Conservation (phyloP, 441 rosid species). For the Arabidopsis hybrid region DNA sequence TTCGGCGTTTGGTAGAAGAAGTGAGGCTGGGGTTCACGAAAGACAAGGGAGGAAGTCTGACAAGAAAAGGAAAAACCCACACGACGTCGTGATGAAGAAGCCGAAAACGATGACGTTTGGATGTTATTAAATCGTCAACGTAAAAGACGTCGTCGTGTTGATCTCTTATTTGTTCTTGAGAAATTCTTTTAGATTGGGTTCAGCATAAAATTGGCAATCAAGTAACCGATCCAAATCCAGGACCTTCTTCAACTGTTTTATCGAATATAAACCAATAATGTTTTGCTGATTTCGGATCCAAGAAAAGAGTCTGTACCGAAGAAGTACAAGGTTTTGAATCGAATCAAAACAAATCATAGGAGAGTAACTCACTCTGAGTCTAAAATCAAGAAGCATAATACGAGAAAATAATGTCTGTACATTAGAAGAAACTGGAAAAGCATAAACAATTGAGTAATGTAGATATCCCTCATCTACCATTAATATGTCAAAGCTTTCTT, state of each 20-base stretch:
- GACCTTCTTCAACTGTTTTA: constrained; percentile 13
- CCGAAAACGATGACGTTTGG: background rate
- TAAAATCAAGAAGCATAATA: constrained; percentile 36
- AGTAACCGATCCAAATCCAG: background rate
- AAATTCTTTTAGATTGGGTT: background rate
- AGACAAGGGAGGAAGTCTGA: constrained; percentile 12
- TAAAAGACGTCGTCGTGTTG: background rate
- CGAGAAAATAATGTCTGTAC: constrained; percentile 39
- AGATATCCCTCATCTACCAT: constrained; percentile 33
- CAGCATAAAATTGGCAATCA: background rate
- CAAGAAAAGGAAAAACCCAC: background rate
- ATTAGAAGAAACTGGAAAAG: constrained; percentile 11
- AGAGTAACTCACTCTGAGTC: constrained; percentile 40
- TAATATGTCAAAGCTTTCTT: constrained; percentile 37
- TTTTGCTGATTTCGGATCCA: constrained; percentile 16
- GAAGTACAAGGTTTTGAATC: constrained; percentile 16
- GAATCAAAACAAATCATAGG: constrained; percentile 34
- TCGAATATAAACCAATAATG: background rate
- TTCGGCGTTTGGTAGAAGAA: constrained; percentile 29
- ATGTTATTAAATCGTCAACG: background rate
- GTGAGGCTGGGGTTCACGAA: constrained; percentile 37
- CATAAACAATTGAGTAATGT: constrained; percentile 21
- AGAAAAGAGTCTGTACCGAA: background rate
- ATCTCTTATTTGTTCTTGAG: background rate
- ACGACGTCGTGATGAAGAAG: constrained; percentile 22